phyloP scores from a whole-genome alignment of 345 rosid genomes.

The Camelina sativa region DNA sequence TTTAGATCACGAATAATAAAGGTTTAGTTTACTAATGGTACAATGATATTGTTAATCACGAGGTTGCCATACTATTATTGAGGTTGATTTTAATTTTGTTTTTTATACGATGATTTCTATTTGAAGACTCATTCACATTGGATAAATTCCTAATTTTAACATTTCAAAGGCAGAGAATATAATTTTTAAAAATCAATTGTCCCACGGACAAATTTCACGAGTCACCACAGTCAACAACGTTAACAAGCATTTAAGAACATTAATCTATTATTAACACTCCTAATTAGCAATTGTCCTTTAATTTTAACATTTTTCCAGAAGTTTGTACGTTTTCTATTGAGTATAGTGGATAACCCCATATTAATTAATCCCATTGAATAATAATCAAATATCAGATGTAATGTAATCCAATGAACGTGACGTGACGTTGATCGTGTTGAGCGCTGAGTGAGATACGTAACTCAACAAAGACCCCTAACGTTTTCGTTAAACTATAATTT shows the following conservation, averaged over 20 bases:
- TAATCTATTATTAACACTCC: neutral
- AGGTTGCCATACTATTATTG: neutral
- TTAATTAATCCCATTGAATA: constrained; percentile 7
- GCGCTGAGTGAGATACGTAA: constrained; percentile 15
- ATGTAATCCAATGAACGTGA: neutral
- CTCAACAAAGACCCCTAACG: constrained; percentile 19
- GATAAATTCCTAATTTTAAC: neutral
- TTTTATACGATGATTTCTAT: neutral
- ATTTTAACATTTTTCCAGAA: constrained; percentile 14
- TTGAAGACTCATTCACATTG: neutral
- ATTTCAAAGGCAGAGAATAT: neutral
- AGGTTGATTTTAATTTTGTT: neutral
- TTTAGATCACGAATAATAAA: neutral
- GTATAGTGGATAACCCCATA: constrained; percentile 30
- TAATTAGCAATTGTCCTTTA: neutral
- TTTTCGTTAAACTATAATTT: constrained; percentile 21
- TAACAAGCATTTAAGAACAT: constrained; percentile 13
- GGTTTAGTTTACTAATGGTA: neutral
- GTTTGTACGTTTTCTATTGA: constrained; percentile 42
- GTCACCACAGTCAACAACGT: constrained; percentile 27
- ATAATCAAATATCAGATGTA: constrained; percentile 21
- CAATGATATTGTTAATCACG: neutral
- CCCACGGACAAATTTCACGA: constrained; percentile 17
- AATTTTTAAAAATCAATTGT: neutral
- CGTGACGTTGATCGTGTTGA: constrained; percentile 30